These are phyloP conservation scores for Termitomyces sp. DNA, from an alignment of 768 basidiomycete species.

Conservation along the genomic window DNA sequence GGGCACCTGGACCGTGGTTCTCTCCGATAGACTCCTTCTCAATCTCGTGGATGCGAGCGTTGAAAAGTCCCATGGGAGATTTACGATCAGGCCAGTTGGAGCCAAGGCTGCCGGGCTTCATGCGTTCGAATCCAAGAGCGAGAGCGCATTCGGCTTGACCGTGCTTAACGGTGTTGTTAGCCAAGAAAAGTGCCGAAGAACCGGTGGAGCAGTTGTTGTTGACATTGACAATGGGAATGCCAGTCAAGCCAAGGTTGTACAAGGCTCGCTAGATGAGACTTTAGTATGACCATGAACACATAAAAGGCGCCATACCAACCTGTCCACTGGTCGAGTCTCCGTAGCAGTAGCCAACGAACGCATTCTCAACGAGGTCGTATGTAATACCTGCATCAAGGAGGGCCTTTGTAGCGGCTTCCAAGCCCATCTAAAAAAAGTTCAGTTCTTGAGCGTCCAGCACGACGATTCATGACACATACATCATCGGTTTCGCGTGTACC, in stretches of 20 bases:
- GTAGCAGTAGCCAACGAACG: slow-evolving; percentile 76
- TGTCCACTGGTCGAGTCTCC: slow-evolving; percentile 80
- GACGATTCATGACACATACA: slow-evolving; percentile 34
- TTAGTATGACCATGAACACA: neutral
- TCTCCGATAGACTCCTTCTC: slow-evolving; percentile 49
- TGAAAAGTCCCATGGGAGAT: slow-evolving; percentile 46
- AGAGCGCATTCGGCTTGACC: slow-evolving; percentile 72
- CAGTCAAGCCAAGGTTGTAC: slow-evolving; percentile 80
- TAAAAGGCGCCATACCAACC: slow-evolving; percentile 40
- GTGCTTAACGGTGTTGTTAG: slow-evolving; percentile 65
- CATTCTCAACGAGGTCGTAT: slow-evolving; percentile 72
- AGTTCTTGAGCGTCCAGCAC: neutral
- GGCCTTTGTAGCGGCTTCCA: slow-evolving; percentile 86
- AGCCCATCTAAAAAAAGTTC: slow-evolving; percentile 58
- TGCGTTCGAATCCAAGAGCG: slow-evolving; percentile 85
- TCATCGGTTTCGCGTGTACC: slow-evolving; percentile 68
- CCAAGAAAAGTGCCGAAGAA: slow-evolving; percentile 72
- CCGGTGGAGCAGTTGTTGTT: slow-evolving; percentile 90
- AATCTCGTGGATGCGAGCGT: slow-evolving; percentile 39
- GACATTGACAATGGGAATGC: slow-evolving; percentile 82
- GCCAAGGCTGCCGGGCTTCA: slow-evolving; percentile 71
- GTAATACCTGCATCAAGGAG: slow-evolving; percentile 86
- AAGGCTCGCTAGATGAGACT: slow-evolving; percentile 53
- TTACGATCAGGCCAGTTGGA: slow-evolving; percentile 57
- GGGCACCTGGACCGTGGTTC: slow-evolving; percentile 68